phyloP scores from a whole-genome alignment of 2,329 filamentous ascomycete species.

The Penicillium sp. region DNA sequence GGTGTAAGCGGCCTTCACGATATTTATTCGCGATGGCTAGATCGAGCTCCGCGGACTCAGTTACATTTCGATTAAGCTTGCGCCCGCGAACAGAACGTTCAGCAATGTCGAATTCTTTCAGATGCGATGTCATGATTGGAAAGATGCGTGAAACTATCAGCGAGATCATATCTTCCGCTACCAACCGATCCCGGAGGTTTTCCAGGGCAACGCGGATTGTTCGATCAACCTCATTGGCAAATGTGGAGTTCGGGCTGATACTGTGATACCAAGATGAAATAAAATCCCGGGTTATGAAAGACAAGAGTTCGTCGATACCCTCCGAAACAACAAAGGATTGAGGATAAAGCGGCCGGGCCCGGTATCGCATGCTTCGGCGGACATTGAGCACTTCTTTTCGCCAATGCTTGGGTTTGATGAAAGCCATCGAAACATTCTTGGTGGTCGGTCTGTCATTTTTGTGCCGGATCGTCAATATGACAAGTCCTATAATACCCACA shows the following conservation, averaged over 20 bases:
- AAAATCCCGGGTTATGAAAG: constrained; percentile 75
- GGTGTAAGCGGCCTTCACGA: constrained; percentile 79
- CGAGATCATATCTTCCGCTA: constrained; percentile 77
- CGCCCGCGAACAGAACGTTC: constrained; percentile 82
- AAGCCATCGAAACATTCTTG: constrained; percentile 50
- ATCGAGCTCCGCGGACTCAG: constrained; percentile 94
- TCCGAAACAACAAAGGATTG: constrained; percentile 73
- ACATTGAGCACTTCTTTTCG: constrained; percentile 64
- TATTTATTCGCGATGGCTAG: constrained; percentile 94
- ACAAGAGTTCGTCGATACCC: constrained; percentile 73
- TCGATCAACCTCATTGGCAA: constrained; percentile 81
- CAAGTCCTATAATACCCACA: constrained; percentile 55
- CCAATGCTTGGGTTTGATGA: constrained; percentile 65
- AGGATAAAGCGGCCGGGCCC: constrained; percentile 66
- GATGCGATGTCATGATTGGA: constrained; percentile 81
- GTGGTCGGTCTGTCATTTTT: constrained; percentile 39
- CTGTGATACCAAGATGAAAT: constrained; percentile 81
- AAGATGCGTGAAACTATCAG: constrained; percentile 76
- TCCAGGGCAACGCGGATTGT: constrained; percentile 69
- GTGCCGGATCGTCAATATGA: constrained; percentile 54
- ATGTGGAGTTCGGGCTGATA: constrained; percentile 76
- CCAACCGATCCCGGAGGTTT: constrained; percentile 67
- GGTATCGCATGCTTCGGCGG: constrained; percentile 63
- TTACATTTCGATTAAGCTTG: constrained; percentile 82
- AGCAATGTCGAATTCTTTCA: constrained; percentile 86